Percentiles rank a stretch among this genome's conserved stretches.
These are phyloP conservation scores for Mycena venus DNA, from an alignment of 768 basidiomycete species.

Conservation along the genomic window DNA sequence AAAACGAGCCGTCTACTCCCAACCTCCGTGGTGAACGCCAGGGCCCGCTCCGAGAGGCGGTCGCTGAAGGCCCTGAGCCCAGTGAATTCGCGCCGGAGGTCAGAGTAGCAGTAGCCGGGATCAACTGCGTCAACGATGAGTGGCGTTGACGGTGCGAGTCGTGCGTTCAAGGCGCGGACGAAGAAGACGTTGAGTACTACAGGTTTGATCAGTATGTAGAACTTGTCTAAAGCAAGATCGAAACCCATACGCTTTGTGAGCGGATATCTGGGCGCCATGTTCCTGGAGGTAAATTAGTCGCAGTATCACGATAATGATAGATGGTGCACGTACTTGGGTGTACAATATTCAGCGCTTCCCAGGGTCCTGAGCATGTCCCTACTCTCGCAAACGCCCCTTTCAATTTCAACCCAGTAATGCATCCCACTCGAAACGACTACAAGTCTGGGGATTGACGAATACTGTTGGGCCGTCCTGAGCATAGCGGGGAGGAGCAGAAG, in stretches of 20 bases:
- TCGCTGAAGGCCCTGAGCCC: neutral
- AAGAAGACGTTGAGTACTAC: constrained; percentile 37
- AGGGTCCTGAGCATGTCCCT: constrained; percentile 31
- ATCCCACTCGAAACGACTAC: constrained; percentile 44
- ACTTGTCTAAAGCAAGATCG: neutral
- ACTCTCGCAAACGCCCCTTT: neutral
- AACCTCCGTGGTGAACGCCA: constrained; percentile 36
- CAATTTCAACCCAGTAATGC: too few relatives aligned
- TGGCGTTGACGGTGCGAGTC: constrained; percentile 18
- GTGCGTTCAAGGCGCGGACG: too few relatives aligned
- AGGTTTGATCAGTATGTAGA: neutral
- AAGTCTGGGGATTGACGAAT: constrained; percentile 23
- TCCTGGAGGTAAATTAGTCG: neutral
- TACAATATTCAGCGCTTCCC: constrained; percentile 30
- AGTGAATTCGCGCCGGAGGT: constrained; percentile 25
- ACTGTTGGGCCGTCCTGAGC: constrained; percentile 30
- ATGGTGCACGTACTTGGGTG: neutral
- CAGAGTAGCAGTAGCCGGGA: constrained; percentile 35
- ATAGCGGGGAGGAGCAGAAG: constrained; percentile 46
- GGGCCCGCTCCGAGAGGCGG: neutral
- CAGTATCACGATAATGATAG: neutral
- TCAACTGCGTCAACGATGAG: constrained; percentile 28
- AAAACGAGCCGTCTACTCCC: constrained; percentile 38
- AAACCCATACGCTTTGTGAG: constrained; percentile 22
- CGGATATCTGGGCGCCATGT: neutral